A percentile compares a stretch with the other conserved stretches of the same genome.
Conservation (phyloP, 176 grass and related monocot species). For the Eragrostis curvula region DNA sequence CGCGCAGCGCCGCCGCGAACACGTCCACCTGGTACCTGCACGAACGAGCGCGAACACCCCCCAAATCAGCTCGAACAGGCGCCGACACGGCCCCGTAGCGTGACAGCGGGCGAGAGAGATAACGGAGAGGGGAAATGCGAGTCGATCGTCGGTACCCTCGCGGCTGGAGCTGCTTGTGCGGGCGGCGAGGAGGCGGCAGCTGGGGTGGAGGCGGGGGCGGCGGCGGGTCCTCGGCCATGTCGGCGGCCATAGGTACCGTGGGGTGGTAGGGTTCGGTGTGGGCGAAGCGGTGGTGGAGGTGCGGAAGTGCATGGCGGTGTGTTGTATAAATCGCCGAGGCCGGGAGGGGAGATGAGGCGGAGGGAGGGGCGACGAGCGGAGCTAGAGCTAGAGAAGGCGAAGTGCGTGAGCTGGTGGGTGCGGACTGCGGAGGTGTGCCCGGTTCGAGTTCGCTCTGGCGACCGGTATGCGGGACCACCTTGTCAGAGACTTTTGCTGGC, state of each 20-base stretch:
- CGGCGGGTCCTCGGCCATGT: slow-evolving; percentile 28
- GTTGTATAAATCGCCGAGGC: slow-evolving; percentile 18
- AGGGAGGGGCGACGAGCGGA: neutral
- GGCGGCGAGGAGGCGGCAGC: slow-evolving; percentile 42
- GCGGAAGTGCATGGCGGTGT: slow-evolving; percentile 31
- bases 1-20: slow-evolving; percentile 57
- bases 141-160: slow-evolving; percentile 28
- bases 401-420: slow-evolving; percentile 46
- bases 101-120: neutral
- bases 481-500: neutral
- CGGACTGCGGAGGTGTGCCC: neutral
- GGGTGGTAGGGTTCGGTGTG: slow-evolving; percentile 1
- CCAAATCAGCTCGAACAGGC: neutral
- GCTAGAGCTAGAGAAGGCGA: slow-evolving; percentile 42
- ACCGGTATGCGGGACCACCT: neutral
- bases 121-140: neutral
- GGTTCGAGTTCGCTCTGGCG: neutral
- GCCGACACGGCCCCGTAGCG: neutral
- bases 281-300: neutral
- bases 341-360: neutral
- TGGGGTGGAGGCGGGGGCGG: slow-evolving; percentile 32
- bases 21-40: slow-evolving; percentile 65
- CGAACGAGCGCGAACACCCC: neutral
- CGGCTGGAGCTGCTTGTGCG: slow-evolving; percentile 54
- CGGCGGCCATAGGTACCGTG: neutral